Percentiles rank a stretch among this genome's conserved stretches.
phyloP scores from a whole-genome alignment of 306 rosid species.

The Quercus cerris region DNA sequence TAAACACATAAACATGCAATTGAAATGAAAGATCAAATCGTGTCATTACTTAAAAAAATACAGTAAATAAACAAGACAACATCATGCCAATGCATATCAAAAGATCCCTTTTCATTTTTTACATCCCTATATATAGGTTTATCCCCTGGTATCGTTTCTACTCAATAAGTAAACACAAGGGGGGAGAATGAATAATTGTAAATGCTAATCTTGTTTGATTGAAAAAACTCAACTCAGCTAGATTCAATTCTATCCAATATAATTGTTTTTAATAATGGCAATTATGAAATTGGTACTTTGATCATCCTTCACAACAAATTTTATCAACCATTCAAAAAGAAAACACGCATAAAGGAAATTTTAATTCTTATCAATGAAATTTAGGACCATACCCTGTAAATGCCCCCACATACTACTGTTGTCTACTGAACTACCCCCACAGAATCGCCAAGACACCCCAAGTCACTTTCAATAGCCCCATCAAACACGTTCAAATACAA shows the following conservation, averaged over 20 bases:
- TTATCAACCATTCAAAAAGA: slow-evolving; percentile 16
- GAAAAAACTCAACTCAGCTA: neutral
- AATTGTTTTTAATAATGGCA: neutral
- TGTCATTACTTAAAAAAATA: neutral
- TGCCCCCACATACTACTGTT: slow-evolving; percentile 45
- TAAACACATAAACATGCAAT: neutral
- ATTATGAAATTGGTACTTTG: neutral
- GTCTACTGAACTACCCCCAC: slow-evolving; percentile 26
- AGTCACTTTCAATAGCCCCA: slow-evolving; percentile 32
- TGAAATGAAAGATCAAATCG: neutral
- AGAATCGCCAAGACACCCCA: slow-evolving; percentile 22
- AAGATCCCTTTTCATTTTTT: neutral
- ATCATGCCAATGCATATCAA: neutral
- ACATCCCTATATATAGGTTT: neutral
- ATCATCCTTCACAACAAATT: neutral
- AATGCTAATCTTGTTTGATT: neutral
- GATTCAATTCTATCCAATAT: neutral
- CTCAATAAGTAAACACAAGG: neutral
- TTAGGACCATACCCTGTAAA: slow-evolving; percentile 26
- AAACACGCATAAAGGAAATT: slow-evolving; percentile 12
- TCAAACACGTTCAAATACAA: slow-evolving; percentile 14
- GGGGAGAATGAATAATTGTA: neutral
- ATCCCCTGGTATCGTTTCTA: neutral
- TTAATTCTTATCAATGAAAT: slow-evolving; percentile 1
- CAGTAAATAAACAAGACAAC: no score